Conservation (phyloP, 192 early-diverging fungal genomes). For the Linnemannia hyalina region DNA sequence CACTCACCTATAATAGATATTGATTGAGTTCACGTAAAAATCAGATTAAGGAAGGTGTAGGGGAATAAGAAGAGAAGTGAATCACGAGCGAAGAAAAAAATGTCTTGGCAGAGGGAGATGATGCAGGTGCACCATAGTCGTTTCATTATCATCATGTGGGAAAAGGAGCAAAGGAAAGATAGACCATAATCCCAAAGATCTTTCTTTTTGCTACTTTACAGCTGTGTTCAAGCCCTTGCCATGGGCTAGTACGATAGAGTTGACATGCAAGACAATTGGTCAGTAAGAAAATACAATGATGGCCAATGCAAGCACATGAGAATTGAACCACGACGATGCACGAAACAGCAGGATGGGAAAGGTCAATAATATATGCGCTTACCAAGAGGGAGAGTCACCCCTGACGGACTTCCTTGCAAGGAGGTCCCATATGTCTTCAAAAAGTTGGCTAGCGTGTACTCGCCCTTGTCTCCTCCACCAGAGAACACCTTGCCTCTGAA, state of each 20-base stretch:
- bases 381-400: slow-evolving; percentile 60
- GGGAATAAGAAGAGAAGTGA: not conserved
- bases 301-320: slow-evolving; percentile 6
- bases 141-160: slow-evolving; percentile 1
- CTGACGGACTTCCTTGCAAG: slow-evolving; percentile 55
- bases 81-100: not conserved
- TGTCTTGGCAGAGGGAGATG: slow-evolving; percentile 17
- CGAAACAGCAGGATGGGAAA: too few species aligned
- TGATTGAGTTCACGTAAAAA: not conserved
- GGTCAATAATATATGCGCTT: not conserved
- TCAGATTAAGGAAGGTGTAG: not conserved
- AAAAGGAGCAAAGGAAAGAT: not conserved
- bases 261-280: not conserved
- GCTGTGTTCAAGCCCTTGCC: slow-evolving; percentile 67
- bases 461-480: slow-evolving; percentile 61
- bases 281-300: not conserved
- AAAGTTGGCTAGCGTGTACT: slow-evolving; percentile 65
- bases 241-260: slow-evolving; percentile 18
- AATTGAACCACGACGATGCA: not conserved
- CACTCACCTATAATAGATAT: slow-evolving; percentile 60
- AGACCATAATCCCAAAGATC: not conserved
- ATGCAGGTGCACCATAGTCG: not conserved
- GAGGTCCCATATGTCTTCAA: slow-evolving; percentile 45
- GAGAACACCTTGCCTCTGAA: slow-evolving; percentile 69
- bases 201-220: slow-evolving; percentile 40